Base-by-base conservation (phyloP, 176 grass and related monocot genomes). In the Aegilops sharonensis region DNA sequence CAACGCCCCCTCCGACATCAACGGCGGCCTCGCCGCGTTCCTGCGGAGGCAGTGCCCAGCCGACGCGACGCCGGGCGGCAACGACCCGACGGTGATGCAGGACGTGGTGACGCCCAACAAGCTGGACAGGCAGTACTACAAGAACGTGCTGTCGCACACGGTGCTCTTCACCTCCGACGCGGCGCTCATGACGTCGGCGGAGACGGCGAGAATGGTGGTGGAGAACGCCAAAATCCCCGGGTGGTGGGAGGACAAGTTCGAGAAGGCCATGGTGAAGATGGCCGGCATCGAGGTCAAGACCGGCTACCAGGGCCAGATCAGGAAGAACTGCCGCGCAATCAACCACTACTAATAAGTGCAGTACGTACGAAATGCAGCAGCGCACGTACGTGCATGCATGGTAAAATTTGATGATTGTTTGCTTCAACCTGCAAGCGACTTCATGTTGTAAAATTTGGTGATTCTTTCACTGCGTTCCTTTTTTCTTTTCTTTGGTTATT, bases 101-200 rank as follows among this genome's bases (percentile, higher is more conserved):
- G 71, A 74, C 40, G 12, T 47, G n/a, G 71, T 74, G 23, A 74
- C 71, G 23, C 40, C 71, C 39, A 74, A 74, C 71, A 13, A 17
- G n/a, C 71, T 74, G 10, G 71, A 74, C 71, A 74, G 40, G 12
- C 71, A 74, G 71, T 74, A 47, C 71, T 74, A 74, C n/a, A 74
- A 74, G 71, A 74, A 74, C 40, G 71, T 74, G 12, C 1, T 74
- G 12, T 3, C 23, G 3, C 71, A 74, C 40, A 74, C 5, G 40
- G 71, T 74, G 71, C 71, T 74, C 71, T 74, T 74, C 39, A 74
- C 23, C 71, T 74, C 71, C 40, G 71, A 74, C 71, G 71, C 71
- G n/a, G 71, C 71, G 5, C 71, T 74, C 23, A 40, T 74, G 39
- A 47, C 39, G 6, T 39, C 68, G 4, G 9, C 35, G 8, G 68